Base-by-base conservation (phyloP, 371 early-diverging fungal species). In the Mortierella sp. region DNA sequence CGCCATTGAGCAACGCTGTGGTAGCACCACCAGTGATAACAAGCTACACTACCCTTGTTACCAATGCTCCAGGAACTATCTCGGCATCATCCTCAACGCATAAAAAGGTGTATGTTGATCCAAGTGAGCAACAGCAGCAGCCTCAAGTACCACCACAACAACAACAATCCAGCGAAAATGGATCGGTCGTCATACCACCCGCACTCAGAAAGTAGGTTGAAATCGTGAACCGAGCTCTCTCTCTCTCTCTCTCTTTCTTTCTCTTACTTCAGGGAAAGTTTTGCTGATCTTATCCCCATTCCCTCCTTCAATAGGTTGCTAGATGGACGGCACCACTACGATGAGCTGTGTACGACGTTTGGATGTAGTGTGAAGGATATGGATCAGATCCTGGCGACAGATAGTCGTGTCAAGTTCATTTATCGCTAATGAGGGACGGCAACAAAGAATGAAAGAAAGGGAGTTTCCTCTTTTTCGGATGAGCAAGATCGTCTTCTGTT, bases 311-410 rank as follows among this genome's bases (percentile, higher is more conserved):
- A 34, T 60, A 84, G 81, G 40, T 56, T 79, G 39, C 65, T 93
- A 31, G 85, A 91, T 65, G 94, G 94, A 2, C 69, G 72, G 19
- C 89, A 89, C 40, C 92, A 92, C 60, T 92, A 87, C 27, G 94
- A 93, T 54, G 86, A 89, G 52, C 85, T 91, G 13, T 90, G 92
- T 65, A 90, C 91, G 2, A 82, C 81, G 53, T 57, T 91, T 43
- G 81, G 88, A 54, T 83, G 86, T 51, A 84, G 83, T 48, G 81
- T 86, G n/a, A 81, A 83, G 39, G 85, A 88, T 50, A 41, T 88
- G 44, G 83, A 86, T 58, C 82, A 82, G 22, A 82, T 86, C 46
- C 61, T 87, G 7, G 82, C 57, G 10, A 69, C 60, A 3, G 79
- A 79, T 39, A 66, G 47, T 22, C 69, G 70, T 14, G 59, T 76